Base-by-base conservation (phyloP, 768 basidiomycete genomes). In the Boletus reticulatus region DNA sequence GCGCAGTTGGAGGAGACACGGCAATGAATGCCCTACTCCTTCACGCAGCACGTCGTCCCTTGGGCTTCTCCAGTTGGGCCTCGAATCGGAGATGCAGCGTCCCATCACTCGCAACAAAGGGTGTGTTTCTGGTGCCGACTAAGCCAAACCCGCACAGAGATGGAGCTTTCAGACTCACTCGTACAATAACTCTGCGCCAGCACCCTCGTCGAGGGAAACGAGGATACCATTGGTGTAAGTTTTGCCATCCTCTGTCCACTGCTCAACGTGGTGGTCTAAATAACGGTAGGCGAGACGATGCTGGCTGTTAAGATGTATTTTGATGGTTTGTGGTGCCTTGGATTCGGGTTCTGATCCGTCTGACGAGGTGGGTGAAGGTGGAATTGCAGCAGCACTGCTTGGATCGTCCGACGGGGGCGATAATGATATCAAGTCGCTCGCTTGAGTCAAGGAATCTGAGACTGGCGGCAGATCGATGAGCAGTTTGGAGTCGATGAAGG, bases 401-500 rank as follows among this genome's bases (percentile, higher is more conserved):
- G 41, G 13, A 17, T 42, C 27, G 17, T 47, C 57, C 8, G 39
- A 41, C 1, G 42, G 22, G 14, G 61, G 47, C 1, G 59, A 56
- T 4, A 63, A 17, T 3, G 48, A 47, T 38, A 61, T 48, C 44
- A 68, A 27, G 34, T 55, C 58, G 12, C 39, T 53, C 38, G 32
- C 1, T 37, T 24, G 51, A 17, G 37, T 4, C 6, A 16, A 19
- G 17, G 29, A 10, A 38, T 20, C 45, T n/a, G 52, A 48, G 32
- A 50, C 51, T 12, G 58, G 63, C 20, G 71, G 74, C 22, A 76
- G 69, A 0, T 71, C 65, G 38, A 84, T 72, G 36, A 84, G 51
- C 10, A 87, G 70, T 4, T 74, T 75, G 0, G 82, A 79, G 61
- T 86, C 78, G 37, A 88, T 59, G 59, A 75, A 81, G 6, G 84